phyloP scores from a whole-genome alignment of 2,329 filamentous ascomycete species.

The Penicillium sp. region DNA sequence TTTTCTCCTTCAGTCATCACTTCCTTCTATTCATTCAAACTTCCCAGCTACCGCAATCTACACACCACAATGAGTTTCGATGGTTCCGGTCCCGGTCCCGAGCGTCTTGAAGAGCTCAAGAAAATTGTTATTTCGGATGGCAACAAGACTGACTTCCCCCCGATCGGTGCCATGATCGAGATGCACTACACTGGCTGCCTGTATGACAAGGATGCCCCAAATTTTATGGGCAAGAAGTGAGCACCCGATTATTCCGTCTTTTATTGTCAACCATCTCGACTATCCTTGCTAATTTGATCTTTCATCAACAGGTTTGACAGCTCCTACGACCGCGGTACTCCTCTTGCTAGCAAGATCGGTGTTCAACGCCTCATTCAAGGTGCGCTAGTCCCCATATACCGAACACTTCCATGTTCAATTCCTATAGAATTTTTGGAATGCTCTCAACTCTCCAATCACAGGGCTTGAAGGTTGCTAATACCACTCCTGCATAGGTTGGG shows the following conservation, averaged over 20 bases:
- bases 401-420: not conserved
- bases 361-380: constrained; percentile 83
- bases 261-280: not conserved
- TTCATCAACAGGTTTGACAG: constrained; percentile 74
- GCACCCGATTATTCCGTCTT: constrained; percentile 31
- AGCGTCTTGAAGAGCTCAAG: not conserved
- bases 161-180: constrained; percentile 68
- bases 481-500: constrained; percentile 59
- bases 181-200: constrained; percentile 93
- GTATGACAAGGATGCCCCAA: constrained; percentile 56
- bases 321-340: constrained; percentile 64
- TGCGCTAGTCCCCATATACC: constrained; percentile 42
- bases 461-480: not conserved
- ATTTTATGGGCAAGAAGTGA: constrained; percentile 66
- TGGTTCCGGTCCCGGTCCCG: not conserved
- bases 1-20: not conserved
- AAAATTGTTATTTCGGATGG: constrained; percentile 66
- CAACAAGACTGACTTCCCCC: constrained; percentile 60
- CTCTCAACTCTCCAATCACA: not conserved
- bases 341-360: constrained; percentile 78
- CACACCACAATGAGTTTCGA: constrained; percentile 65
- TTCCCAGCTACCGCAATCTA: not conserved
- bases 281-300: not conserved
- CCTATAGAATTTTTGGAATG: not conserved
- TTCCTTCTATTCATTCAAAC: not conserved